These are phyloP conservation scores for Pichia sp. DNA, from an alignment of 1,139 yeast genomes.

Conservation along the genomic window DNA sequence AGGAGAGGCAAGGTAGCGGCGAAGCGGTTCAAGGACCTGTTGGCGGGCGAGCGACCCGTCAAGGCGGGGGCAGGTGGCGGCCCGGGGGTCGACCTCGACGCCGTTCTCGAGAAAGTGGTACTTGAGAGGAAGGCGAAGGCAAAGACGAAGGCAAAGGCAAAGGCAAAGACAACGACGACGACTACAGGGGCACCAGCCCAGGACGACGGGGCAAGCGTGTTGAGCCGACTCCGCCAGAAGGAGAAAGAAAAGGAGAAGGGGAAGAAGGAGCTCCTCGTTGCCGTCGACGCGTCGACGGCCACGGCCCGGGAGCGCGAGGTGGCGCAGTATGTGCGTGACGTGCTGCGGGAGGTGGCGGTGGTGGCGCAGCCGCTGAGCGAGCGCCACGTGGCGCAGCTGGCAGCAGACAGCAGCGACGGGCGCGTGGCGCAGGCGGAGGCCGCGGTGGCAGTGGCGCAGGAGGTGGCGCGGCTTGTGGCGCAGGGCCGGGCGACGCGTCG, in stretches of 20 bases:
- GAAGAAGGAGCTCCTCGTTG: neutral
- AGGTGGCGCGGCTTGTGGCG: slow-evolving; percentile 3
- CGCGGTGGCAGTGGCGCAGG: slow-evolving; percentile 1
- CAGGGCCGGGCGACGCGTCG: slow-evolving; percentile 3
- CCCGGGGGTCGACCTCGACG: neutral
- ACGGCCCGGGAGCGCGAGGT: neutral
- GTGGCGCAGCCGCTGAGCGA: slow-evolving; percentile 6
- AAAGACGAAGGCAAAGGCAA: neutral
- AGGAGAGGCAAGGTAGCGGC: neutral
- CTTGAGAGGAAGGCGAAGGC: neutral
- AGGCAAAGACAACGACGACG: neutral
- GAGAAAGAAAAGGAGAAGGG: neutral
- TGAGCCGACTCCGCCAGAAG: neutral
- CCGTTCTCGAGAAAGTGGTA: neutral
- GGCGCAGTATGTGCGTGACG: slow-evolving; percentile 7
- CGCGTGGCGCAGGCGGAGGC: slow-evolving; percentile 2
- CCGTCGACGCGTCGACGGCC: neutral
- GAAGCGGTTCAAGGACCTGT: neutral
- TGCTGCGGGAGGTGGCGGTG: neutral
- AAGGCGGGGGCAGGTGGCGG: too few relatives aligned
- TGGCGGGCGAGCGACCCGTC: neutral
- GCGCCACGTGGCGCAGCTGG: slow-evolving; percentile 4
- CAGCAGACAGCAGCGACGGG: neutral
- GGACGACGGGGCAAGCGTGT: neutral
- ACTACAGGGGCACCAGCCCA: neutral